These are phyloP conservation scores for Phytophthora fragariae DNA, from an alignment of 352 stramenopile species.

Conservation along the genomic window DNA sequence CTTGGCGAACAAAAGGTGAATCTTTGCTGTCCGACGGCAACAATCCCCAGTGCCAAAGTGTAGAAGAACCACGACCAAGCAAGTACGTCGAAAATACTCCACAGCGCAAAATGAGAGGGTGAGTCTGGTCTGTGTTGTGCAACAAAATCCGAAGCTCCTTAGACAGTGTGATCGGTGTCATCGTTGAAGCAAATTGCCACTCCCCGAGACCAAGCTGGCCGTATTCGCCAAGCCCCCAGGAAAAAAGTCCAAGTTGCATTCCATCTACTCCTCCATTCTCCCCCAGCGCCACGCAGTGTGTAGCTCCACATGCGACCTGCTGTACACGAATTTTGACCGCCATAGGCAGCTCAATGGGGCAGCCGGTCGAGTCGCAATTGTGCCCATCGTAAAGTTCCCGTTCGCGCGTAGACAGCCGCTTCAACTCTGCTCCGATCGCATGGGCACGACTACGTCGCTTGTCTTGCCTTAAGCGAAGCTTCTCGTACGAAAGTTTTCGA, in stretches of 20 bases:
- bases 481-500: conserved; percentile 26
- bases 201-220: conserved; percentile 56
- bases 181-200: conserved; percentile 19
- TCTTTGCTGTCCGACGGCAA: conserved; percentile 23
- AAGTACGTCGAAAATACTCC: conserved; percentile 49
- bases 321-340: conserved; percentile 21
- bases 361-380: conserved; percentile 24
- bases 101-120: conserved; percentile 32
- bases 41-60: conserved; percentile 49
- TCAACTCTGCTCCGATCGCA: conserved; percentile 23
- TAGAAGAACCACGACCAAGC: conserved; percentile 20
- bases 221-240: conserved; percentile 51
- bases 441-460: conserved; percentile 30
- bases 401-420: conserved; percentile 20
- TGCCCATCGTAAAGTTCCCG: conserved; percentile 20
- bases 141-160: conserved; percentile 19
- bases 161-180: conserved; percentile 30
- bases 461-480: conserved; percentile 20
- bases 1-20: conserved; percentile 26
- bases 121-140: conserved; percentile 4
- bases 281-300: conserved; percentile 47
- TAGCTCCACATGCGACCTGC: conserved; percentile 51
- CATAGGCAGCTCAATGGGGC: conserved; percentile 10
- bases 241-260: conserved; percentile 22
- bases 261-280: not conserved